Base-by-base conservation (phyloP, 176 grass and related monocot genomes). In the Aegilops umbellulata region DNA sequence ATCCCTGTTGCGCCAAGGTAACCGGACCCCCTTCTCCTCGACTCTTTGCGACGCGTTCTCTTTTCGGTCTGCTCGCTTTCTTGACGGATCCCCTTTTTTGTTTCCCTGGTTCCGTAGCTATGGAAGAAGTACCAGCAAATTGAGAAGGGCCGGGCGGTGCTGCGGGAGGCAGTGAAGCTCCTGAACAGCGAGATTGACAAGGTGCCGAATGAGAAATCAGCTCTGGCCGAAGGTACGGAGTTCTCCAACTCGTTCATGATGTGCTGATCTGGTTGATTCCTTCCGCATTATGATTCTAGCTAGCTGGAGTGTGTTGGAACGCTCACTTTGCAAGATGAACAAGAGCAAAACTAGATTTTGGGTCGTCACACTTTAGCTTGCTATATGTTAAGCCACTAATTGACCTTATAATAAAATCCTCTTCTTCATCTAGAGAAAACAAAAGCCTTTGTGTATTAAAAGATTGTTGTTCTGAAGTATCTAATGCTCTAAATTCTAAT, bases 1-100 rank as follows among this genome's bases (percentile, higher is more conserved):
- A 94, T 55, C 85, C 87, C 20, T 94, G 94, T 89, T 97, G 89
- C 81, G 91, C 87, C 4, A 93, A 94, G 88, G 94, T 94, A 72
- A 73, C 27, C 31, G 34, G 7, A 6, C 66, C 30, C 67, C 47
- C 15, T 6, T 65, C 68, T 29, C 20, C 53, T 62, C 77, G 55
- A 55, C 12, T 22, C 17, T 42, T 29, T 11, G 9, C 47, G 15
- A 61, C n/a, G 26, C 23, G 26, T 89, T 65, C 26, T 57, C 44
- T 87, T 25, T 31, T 36, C 38, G 47, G n/a, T 29, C 4, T 2
- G 6, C 34, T 36, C 26, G 15, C 32, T 69, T 53, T 82, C 23
- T 58, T 83, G 73, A 81, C 5, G 70, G 51, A 55, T 7, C 57
- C 7, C 44, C 30, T 80, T 7, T 46, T 1, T 41, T 46, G 69